These are phyloP conservation scores for Fonsecaea pedrosoi DNA, from an alignment of 2,329 filamentous ascomycete species.

Conservation along the genomic window DNA sequence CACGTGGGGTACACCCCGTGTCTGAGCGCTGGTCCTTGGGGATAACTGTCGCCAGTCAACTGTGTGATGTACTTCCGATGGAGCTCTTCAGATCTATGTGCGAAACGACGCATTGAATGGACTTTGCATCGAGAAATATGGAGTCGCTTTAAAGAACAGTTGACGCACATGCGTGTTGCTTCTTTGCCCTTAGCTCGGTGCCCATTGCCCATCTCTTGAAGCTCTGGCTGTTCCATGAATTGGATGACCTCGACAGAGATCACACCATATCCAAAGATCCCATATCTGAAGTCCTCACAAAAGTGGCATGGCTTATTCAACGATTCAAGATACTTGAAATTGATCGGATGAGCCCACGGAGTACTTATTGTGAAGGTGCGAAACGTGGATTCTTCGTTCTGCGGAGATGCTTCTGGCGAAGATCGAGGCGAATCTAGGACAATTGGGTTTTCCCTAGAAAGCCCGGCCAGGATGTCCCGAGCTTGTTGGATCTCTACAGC, in stretches of 20 bases:
- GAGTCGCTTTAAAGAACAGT: conserved; percentile 35
- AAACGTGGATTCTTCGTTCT: conserved; percentile 3
- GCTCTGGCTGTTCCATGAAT: conserved; percentile 14
- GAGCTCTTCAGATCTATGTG: not conserved
- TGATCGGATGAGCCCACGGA: conserved; percentile 39
- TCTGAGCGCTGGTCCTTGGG: conserved; percentile 10
- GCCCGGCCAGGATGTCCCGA: conserved; percentile 9
- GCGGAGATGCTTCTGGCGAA: conserved; percentile 6
- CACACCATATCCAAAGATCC: conserved; percentile 36
- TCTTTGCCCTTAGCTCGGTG: conserved; percentile 25
- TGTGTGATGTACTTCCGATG: conserved; percentile 22
- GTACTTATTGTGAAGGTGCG: conserved; percentile 28
- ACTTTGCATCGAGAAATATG: conserved; percentile 36
- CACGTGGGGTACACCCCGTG: conserved; percentile 28
- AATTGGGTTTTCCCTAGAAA: conserved; percentile 20
- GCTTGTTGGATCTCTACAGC: not conserved
- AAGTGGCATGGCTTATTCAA: conserved; percentile 34
- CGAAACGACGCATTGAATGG: conserved; percentile 18
- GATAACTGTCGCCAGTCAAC: conserved; percentile 9
- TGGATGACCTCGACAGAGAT: conserved; percentile 28
- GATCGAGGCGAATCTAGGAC: conserved; percentile 22
- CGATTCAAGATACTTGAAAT: conserved; percentile 33
- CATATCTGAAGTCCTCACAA: conserved; percentile 37
- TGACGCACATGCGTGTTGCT: conserved; percentile 39
- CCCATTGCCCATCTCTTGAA: conserved; percentile 34